These are phyloP conservation scores for Entrophospora sp. DNA, from an alignment of 192 early-diverging fungal genomes.

Conservation along the genomic window DNA sequence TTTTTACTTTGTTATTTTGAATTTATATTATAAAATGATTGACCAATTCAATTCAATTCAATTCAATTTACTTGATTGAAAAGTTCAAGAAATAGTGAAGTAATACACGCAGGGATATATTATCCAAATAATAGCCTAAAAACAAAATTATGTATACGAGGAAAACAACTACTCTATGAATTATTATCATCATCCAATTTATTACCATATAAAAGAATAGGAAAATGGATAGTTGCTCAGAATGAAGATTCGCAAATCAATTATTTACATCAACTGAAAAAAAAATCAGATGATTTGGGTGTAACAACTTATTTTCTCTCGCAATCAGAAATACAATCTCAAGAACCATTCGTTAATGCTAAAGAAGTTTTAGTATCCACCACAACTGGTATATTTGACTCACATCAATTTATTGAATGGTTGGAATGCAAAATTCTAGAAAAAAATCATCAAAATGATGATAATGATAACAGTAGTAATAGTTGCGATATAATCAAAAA, in stretches of 20 bases:
- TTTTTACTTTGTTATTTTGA: background rate
- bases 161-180: slow-evolving; percentile 65
- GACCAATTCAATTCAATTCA: background rate
- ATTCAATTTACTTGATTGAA: background rate
- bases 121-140: slow-evolving; percentile 69
- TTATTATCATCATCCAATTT: too few species aligned
- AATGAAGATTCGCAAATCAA: slow-evolving; percentile 37
- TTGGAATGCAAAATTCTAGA: slow-evolving; percentile 45
- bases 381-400: slow-evolving; percentile 77
- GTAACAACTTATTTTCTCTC: slow-evolving; percentile 46
- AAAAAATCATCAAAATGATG: too few species aligned
- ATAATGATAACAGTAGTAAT: too few species aligned
- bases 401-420: slow-evolving; percentile 57
- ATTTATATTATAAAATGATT: background rate
- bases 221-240: slow-evolving; percentile 77
- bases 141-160: slow-evolving; percentile 67
- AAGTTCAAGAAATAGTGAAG: slow-evolving; percentile 78
- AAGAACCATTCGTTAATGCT: slow-evolving; percentile 57
- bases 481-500: slow-evolving; percentile 47
- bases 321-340: slow-evolving; percentile 22
- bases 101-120: slow-evolving; percentile 85
- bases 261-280: slow-evolving; percentile 44
- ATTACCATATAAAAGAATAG: slow-evolving; percentile 42
- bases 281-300: slow-evolving; percentile 46
- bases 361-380: slow-evolving; percentile 52